Evolutionary conservation across 495 filamentous ascomycete species (phyloP).

Genomic region (Penicillium soppii): DNA sequence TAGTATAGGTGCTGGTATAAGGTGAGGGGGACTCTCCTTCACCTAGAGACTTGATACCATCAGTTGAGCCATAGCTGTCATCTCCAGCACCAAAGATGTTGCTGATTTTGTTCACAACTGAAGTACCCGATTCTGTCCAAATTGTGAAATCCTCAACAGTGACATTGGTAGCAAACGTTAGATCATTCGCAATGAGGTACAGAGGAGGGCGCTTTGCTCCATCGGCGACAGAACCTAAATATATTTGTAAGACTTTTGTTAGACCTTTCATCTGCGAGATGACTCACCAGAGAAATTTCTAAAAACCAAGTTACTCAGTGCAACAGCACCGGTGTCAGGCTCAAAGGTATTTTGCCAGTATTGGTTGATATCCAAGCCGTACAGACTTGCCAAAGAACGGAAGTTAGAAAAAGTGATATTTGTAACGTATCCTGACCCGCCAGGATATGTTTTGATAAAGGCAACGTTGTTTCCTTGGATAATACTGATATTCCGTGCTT

Average conservation of each 20-base stretch:
- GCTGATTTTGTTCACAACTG: conserved; percentile 41
- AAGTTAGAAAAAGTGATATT: conserved; percentile 54
- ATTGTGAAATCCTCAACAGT: conserved; percentile 46
- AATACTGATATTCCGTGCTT: conserved; percentile 38
- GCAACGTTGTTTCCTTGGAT: conserved; percentile 51
- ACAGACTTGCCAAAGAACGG: conserved; percentile 42
- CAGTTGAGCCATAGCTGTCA: conserved; percentile 22
- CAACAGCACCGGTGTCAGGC: conserved; percentile 42
- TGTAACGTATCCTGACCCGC: conserved; percentile 52
- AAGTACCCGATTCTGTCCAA: conserved; percentile 50
- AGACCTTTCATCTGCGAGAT: not conserved
- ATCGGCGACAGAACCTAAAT: conserved; percentile 47
- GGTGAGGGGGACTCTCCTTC: conserved; percentile 12
- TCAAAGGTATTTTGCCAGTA: conserved; percentile 44
- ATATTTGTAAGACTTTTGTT: not conserved
- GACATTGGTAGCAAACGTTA: conserved; percentile 36
- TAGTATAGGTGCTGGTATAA: conserved; percentile 27
- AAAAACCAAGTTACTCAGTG: conserved; percentile 43
- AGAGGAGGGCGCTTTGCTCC: conserved; percentile 47
- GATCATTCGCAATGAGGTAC: conserved; percentile 39
- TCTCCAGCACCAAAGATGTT: conserved; percentile 47
- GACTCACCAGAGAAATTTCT: conserved; percentile 33
- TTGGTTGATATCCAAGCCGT: conserved; percentile 50
- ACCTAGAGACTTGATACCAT: conserved; percentile 21
- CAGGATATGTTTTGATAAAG: conserved; percentile 58